A percentile compares a stretch with the other conserved stretches of the same genome.
Evolutionary conservation across 2,329 filamentous ascomycete genomes (phyloP).

Genomic region (Aotearoamyces nothofagi): DNA sequence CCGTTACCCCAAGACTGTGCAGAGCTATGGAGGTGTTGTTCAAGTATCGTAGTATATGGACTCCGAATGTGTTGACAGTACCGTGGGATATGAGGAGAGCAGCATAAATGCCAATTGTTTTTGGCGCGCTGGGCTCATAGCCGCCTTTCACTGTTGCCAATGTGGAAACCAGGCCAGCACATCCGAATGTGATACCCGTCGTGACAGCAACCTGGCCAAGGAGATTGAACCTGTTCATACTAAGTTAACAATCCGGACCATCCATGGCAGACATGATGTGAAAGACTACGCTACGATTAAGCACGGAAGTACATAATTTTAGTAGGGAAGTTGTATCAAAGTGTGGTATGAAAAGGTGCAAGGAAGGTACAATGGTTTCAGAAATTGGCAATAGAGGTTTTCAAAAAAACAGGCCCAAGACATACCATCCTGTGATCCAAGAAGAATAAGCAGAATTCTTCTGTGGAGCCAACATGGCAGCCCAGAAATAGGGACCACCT

Average conservation of each 20-base stretch:
- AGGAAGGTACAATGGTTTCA: no score
- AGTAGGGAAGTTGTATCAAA: no score
- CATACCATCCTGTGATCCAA: slow-evolving; percentile 30
- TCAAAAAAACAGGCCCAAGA: no score
- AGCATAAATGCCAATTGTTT: slow-evolving; percentile 43
- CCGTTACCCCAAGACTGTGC: slow-evolving; percentile 35
- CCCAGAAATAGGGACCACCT: slow-evolving; percentile 46
- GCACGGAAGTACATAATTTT: no score
- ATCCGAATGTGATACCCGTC: slow-evolving; percentile 30
- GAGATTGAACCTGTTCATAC: slow-evolving; percentile 26
- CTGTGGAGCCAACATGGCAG: slow-evolving; percentile 36
- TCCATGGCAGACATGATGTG: no score
- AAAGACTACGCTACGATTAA: no score
- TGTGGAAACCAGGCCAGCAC: slow-evolving; percentile 28
- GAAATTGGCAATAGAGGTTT: no score
- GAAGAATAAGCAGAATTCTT: slow-evolving; percentile 26
- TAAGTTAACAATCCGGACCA: not conserved
- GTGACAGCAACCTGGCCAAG: slow-evolving; percentile 32
- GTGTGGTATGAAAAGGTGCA: no score
- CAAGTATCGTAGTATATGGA: slow-evolving; percentile 35
- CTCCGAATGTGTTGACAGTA: slow-evolving; percentile 40
- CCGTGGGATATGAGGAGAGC: slow-evolving; percentile 38
- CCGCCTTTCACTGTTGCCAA: slow-evolving; percentile 27
- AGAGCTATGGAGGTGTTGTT: slow-evolving; percentile 40
- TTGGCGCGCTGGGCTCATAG: slow-evolving; percentile 27